Percentiles rank a stretch among this genome's conserved stretches.
Evolutionary conservation across 1,139 yeast genomes (phyloP).

Genomic region (Suhomyces anneliseae): DNA sequence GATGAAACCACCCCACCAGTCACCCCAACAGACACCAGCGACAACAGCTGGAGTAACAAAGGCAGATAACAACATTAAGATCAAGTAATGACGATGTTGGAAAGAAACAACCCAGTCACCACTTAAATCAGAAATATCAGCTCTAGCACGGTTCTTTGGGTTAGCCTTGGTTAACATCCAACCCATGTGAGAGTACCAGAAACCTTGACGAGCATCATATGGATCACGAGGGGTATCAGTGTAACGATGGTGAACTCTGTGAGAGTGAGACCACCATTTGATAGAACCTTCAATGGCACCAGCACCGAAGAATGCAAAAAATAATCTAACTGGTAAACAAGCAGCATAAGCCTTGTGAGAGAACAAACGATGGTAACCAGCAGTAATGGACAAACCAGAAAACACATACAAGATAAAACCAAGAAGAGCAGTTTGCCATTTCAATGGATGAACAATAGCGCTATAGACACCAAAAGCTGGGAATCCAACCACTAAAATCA

Average conservation of each 20-base stretch:
- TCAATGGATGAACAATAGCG: slow-evolving; percentile 53
- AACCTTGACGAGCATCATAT: slow-evolving; percentile 93
- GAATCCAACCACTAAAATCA: slow-evolving; percentile 68
- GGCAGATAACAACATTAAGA: slow-evolving; percentile 64
- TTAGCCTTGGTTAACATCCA: slow-evolving; percentile 96
- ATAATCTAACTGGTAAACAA: slow-evolving; percentile 62
- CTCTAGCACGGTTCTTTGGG: slow-evolving; percentile 94
- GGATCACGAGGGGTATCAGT: slow-evolving; percentile 98
- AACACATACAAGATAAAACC: slow-evolving; percentile 62
- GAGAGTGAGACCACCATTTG: slow-evolving; percentile 99
- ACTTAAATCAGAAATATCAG: slow-evolving; percentile 89
- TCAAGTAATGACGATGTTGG: slow-evolving; percentile 90
- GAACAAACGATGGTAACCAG: slow-evolving; percentile 89
- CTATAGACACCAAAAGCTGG: slow-evolving; percentile 65
- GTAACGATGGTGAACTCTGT: slow-evolving; percentile 95
- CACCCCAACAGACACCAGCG: slow-evolving; percentile 84
- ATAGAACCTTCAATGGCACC: slow-evolving; percentile 96
- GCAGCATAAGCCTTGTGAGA: slow-evolving; percentile 90
- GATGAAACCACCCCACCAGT: slow-evolving; percentile 87
- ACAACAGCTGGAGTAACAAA: slow-evolving; percentile 71
- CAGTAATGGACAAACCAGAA: slow-evolving; percentile 91
- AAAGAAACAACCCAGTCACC: slow-evolving; percentile 87
- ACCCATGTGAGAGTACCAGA: slow-evolving; percentile 95
- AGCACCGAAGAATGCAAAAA: slow-evolving; percentile 85
- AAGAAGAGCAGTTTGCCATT: slow-evolving; percentile 57